Base-by-base conservation (phyloP, 768 basidiomycete species). In the Kwoniella pini region DNA sequence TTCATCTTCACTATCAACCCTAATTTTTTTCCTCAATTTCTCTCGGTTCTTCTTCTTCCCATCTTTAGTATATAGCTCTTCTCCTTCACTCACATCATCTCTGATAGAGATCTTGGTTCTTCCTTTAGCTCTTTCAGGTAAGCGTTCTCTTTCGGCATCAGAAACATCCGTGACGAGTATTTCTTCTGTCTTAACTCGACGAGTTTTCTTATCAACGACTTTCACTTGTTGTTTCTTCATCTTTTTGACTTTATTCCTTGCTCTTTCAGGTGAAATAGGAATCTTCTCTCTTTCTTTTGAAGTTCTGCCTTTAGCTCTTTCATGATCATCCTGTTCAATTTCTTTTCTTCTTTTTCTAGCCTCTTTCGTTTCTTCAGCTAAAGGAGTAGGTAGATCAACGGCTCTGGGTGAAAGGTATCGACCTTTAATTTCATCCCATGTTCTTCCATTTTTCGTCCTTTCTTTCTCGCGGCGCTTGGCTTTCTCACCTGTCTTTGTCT, bases 161-260 rank as follows among this genome's bases (percentile, higher is more conserved):
- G 21, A 27, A 44, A 30, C 38, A 43, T 55, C 54, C 21, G 57
- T 51, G 7, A 43, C 48, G 5, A 46, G 28, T 1, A 59, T 49
- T 42, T 59, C 49, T 30, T 43, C 57, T 15, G 27, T 50, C 26
- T 51, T 28, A 15, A 50, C 39, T 48, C n/a, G 30, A 38, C 55
- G 44, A 6, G 55, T 49, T 6, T 57, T 22, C 10, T 45, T 30
- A 57, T 57, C 55, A 12, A 38, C 6, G 6, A 49, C 45, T 48
- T 49, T 57, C 15, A 42, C 57, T 51, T 24, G 50, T 19, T 49
- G 38, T 15, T 59, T 59, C 21, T 43, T 59, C 49, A 45, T 50
- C 40, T 43, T 51, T 39, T 59, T 50, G 36, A 30, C 22, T 44
- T 40, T 57, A 9, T 54, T 26, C 12, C 27, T 39, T 15, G 9